Conservation (phyloP, 805 yeast genomes). For the Kuraishia cidri region DNA sequence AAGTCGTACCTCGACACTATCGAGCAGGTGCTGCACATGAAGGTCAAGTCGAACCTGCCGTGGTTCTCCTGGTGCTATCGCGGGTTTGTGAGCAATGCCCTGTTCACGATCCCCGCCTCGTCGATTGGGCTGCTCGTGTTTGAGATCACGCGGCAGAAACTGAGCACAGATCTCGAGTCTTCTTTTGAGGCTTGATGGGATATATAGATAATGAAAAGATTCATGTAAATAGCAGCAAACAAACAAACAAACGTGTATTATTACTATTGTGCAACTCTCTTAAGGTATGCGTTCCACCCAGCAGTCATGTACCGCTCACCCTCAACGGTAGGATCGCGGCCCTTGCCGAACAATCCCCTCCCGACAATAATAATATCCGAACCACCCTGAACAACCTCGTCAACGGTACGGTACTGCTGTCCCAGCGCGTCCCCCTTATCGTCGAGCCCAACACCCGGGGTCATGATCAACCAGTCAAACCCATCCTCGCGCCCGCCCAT, state of each 20-base stretch:
- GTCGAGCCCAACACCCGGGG: conserved; percentile 98
- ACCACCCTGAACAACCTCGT: conserved; percentile 77
- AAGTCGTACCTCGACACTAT: conserved; percentile 74
- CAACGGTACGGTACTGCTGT: conserved; percentile 92
- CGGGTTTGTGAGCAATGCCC: conserved; percentile 67
- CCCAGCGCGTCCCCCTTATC: conserved; percentile 95
- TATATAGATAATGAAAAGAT: no score
- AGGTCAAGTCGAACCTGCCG: conserved; percentile 40
- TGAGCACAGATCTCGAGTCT: conserved; percentile 19
- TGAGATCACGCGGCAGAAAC: conserved; percentile 59
- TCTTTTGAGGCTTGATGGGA: no score
- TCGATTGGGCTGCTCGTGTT: conserved; percentile 78
- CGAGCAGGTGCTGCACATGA: conserved; percentile 45
- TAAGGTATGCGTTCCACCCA: conserved; percentile 88
- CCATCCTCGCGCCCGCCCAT: conserved; percentile 81
- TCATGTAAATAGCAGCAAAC: no score
- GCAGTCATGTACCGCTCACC: conserved; percentile 86
- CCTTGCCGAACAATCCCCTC: conserved; percentile 90
- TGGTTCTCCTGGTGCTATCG: conserved; percentile 67
- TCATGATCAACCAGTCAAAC: conserved; percentile 93
- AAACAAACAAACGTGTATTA: no score
- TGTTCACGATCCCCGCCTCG: conserved; percentile 80
- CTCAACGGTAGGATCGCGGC: conserved; percentile 83
- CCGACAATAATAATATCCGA: conserved; percentile 97
- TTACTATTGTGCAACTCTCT: conserved; percentile 18